Conservation (phyloP, 768 basidiomycete species). For the Panaeolus cyanescens region DNA sequence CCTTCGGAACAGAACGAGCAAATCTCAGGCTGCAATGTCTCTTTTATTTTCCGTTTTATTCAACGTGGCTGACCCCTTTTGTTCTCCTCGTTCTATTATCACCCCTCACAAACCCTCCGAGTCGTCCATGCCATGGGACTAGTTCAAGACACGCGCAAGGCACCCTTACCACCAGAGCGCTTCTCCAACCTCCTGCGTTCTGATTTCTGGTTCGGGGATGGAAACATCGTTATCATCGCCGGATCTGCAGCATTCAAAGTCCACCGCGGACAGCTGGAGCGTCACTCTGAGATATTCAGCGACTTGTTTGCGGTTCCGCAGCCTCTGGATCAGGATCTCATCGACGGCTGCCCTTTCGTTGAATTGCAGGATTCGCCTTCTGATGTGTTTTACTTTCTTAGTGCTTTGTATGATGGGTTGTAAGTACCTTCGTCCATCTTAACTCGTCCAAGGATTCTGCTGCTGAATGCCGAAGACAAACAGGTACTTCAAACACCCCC, state of each 20-base stretch:
- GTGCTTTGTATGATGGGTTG: constrained; percentile 78
- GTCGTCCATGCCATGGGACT: constrained; percentile 8
- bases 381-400: constrained; percentile 67
- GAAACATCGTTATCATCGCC: constrained; percentile 66
- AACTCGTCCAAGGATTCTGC: background rate
- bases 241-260: constrained; percentile 67
- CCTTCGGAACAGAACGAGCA: background rate
- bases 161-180: constrained; percentile 15
- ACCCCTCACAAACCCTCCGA: background rate
- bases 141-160: constrained; percentile 5
- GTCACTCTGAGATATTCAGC: constrained; percentile 79
- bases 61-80: background rate
- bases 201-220: constrained; percentile 76
- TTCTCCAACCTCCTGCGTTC: constrained; percentile 40
- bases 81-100: background rate
- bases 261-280: constrained; percentile 69
- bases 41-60: background rate
- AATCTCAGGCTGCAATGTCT: background rate
- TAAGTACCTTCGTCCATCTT: constrained; percentile 39
- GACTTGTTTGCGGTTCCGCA: constrained; percentile 68
- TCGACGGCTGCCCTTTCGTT: constrained; percentile 63
- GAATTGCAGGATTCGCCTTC: constrained; percentile 66
- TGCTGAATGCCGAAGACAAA: constrained; percentile 1
- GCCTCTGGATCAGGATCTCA: constrained; percentile 45
- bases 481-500: constrained; percentile 59